Percentiles rank a stretch among this genome's conserved stretches.
Conservation (phyloP, 169 alveolate species). For the Cryptosporidium viatorum region DNA sequence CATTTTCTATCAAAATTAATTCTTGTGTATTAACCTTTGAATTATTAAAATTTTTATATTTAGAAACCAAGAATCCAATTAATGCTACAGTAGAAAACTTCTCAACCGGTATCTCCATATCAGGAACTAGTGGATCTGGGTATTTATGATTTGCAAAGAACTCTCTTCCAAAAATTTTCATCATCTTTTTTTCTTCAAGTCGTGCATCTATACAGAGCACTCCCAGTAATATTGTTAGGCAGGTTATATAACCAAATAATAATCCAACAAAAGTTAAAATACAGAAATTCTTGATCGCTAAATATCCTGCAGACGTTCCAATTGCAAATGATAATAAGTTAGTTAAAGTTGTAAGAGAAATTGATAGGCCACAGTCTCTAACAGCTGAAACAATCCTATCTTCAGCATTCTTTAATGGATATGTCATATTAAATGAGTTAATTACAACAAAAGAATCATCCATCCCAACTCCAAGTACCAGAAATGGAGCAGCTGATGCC, state of each 20-base stretch:
- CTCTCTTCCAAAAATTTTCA: conserved; percentile 53
- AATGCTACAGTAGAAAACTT: conserved; percentile 64
- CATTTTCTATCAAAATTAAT: conserved; percentile 6
- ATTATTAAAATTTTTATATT: not conserved
- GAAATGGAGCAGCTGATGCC: conserved; percentile 85
- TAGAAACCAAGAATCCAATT: conserved; percentile 43
- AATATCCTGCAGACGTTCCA: conserved; percentile 85
- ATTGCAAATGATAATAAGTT: conserved; percentile 84
- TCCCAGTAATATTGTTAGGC: conserved; percentile 82
- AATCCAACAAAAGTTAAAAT: conserved; percentile 82
- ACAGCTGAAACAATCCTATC: conserved; percentile 82
- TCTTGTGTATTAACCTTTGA: conserved; percentile 5
- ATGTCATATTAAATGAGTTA: conserved; percentile 83
- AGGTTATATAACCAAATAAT: conserved; percentile 83
- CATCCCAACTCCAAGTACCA: conserved; percentile 86
- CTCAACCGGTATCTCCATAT: conserved; percentile 20
- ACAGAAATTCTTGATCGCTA: conserved; percentile 85
- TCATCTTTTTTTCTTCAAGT: conserved; percentile 74
- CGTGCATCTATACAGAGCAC: conserved; percentile 84
- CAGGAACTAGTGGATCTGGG: conserved; percentile 59
- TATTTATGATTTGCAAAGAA: conserved; percentile 34
- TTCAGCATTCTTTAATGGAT: conserved; percentile 80
- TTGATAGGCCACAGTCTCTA: conserved; percentile 84
- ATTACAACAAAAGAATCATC: conserved; percentile 85
- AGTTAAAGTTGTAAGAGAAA: conserved; percentile 86